A percentile compares a stretch with the other conserved stretches of the same genome.
Conservation (phyloP, 1,139 yeast genomes). For the Debaryomyces nepalensis region DNA sequence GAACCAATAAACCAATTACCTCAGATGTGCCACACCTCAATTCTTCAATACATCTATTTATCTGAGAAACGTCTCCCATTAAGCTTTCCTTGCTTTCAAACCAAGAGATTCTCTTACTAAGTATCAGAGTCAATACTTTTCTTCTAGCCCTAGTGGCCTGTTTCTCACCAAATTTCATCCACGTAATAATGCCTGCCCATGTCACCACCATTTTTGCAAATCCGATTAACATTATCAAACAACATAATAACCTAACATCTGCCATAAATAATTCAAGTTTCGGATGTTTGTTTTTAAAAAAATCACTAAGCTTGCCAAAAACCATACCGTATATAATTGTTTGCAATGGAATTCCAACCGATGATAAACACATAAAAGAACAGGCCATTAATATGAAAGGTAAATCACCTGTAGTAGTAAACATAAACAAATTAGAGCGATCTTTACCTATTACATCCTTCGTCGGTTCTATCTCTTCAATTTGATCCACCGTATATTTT, state of each 20-base stretch:
- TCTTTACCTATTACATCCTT: background rate
- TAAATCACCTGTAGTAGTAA: slow-evolving; percentile 29
- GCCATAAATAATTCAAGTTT: slow-evolving; percentile 39
- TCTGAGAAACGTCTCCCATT: slow-evolving; percentile 66
- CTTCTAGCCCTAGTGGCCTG: slow-evolving; percentile 65
- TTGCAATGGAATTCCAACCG: slow-evolving; percentile 63
- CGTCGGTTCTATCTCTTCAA: background rate
- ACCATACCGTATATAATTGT: slow-evolving; percentile 70
- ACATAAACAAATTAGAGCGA: slow-evolving; percentile 31
- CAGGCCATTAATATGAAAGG: slow-evolving; percentile 28
- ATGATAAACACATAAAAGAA: slow-evolving; percentile 38
- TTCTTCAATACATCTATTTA: slow-evolving; percentile 81
- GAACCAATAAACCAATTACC: slow-evolving; percentile 60
- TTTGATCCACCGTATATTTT: slow-evolving; percentile 10
- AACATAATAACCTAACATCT: slow-evolving; percentile 52
- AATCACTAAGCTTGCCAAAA: slow-evolving; percentile 54
- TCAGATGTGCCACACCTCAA: slow-evolving; percentile 72
- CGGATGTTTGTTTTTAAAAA: slow-evolving; percentile 33
- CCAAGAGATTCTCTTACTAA: slow-evolving; percentile 54
- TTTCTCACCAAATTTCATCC: slow-evolving; percentile 76
- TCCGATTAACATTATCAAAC: slow-evolving; percentile 62
- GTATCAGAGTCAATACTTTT: slow-evolving; percentile 40
- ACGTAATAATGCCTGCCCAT: slow-evolving; percentile 60
- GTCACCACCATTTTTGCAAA: slow-evolving; percentile 52
- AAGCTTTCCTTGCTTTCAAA: slow-evolving; percentile 59